Base-by-base conservation (phyloP, 306 rosid species). In the Lablab purpureus region DNA sequence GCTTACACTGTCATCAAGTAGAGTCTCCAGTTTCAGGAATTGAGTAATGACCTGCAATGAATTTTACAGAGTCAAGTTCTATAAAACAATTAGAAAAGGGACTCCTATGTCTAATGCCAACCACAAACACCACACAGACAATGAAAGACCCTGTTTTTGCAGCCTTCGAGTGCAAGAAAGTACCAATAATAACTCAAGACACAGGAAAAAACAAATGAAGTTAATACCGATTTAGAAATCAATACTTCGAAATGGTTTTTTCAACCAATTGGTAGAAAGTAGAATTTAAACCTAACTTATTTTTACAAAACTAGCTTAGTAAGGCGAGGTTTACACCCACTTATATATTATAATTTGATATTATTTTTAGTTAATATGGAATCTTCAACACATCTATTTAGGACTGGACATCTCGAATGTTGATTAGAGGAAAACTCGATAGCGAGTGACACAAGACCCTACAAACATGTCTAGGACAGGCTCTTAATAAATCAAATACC, bases 1-100 rank as follows among this genome's bases (percentile, higher is more conserved):
- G 75, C 87, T 82, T 52, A 92, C 98, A 84, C 90, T 92, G 77
- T 91, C 99, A 91, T 95, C 98, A 80, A 92, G 88, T 80, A 95
- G 77, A 60, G 91, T 87, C 92, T 92, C 98, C 90, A 95, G 64
- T 83, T 92, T 95, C 76, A 95, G 87, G 84, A 95, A 95, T 81
- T 95, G 99, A 32, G 98, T 95, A 59, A 87, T 77, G 34, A 95
- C 99, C 99, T 95, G 91, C 87, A 86, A 70, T 74, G 65, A 46
- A 64, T 71, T 74, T 77, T 65, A 51, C 15, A 15, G 60, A 19
- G 59, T 85, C 41, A 80, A 50, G 75, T 36, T 56, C 40, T 34
- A 55, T 47, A 52, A 70, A 52, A 72, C 54, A 75, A 51, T 41
- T 49, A 49, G 68, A 72, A 72, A 67, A 25, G 80, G 3, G 27